Evolutionary conservation across 1,284 basidiomycete genomes (phyloP).

Genomic region (Vanrija sp.): DNA sequence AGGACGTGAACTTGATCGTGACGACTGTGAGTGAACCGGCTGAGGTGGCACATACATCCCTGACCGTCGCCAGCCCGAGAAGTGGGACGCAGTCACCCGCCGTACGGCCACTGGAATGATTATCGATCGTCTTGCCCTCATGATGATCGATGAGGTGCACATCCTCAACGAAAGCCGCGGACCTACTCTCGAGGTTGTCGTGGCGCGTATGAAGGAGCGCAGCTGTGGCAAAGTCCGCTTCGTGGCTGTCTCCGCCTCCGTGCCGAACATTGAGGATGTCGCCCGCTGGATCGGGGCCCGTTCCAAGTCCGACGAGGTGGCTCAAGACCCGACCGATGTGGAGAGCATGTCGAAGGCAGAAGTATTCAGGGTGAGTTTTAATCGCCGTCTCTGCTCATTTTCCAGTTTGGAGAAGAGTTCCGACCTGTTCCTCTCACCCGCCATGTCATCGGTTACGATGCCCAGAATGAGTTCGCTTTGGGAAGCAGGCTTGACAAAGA

Average conservation of each 20-base stretch:
- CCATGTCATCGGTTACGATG: slow-evolving; percentile 61
- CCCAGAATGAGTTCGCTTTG: slow-evolving; percentile 75
- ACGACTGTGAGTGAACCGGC: slow-evolving; percentile 60
- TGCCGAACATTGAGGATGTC: slow-evolving; percentile 84
- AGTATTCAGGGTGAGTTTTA: slow-evolving; percentile 62
- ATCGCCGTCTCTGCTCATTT: neutral
- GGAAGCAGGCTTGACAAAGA: slow-evolving; percentile 67
- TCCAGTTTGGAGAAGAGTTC: slow-evolving; percentile 84
- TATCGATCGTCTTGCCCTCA: slow-evolving; percentile 50
- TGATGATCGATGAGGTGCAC: slow-evolving; percentile 93
- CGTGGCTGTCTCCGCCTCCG: slow-evolving; percentile 85
- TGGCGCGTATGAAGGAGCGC: slow-evolving; percentile 74
- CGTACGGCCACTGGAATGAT: slow-evolving; percentile 49
- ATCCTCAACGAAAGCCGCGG: slow-evolving; percentile 84
- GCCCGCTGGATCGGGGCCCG: slow-evolving; percentile 71
- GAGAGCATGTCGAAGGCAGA: slow-evolving; percentile 55
- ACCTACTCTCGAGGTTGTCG: slow-evolving; percentile 85
- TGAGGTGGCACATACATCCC: neutral
- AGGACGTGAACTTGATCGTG: slow-evolving; percentile 70
- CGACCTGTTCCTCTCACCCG: slow-evolving; percentile 76
- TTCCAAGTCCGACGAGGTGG: neutral
- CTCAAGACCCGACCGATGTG: neutral
- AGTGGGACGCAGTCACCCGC: slow-evolving; percentile 87
- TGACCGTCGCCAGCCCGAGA: slow-evolving; percentile 67
- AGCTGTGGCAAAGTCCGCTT: slow-evolving; percentile 66